phyloP scores from a whole-genome alignment of 1,284 basidiomycete genomes.

The Coniferiporia sulphurascens region DNA sequence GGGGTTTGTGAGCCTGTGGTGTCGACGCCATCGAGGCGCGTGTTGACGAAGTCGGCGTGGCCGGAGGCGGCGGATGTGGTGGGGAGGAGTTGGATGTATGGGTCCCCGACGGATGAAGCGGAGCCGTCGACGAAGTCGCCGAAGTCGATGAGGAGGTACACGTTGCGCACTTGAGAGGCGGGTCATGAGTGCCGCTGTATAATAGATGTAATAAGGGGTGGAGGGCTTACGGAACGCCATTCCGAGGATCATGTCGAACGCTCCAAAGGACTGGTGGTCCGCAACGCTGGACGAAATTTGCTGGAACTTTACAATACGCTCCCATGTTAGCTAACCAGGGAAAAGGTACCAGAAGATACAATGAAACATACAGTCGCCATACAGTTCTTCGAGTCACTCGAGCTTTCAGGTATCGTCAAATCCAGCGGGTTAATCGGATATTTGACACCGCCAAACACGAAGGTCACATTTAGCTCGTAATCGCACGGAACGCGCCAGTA shows the following conservation, averaged over 20 bases:
- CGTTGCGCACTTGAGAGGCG: conserved; percentile 19
- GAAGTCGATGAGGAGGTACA: conserved; percentile 22
- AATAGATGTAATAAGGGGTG: not conserved
- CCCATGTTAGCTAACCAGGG: conserved; percentile 13
- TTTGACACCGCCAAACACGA: conserved; percentile 20
- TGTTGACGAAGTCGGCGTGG: conserved; percentile 23
- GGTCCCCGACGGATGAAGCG: conserved; percentile 18
- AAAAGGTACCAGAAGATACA: not conserved
- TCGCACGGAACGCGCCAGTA: conserved; percentile 24
- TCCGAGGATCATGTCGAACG: conserved; percentile 23
- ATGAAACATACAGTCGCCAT: conserved; percentile 18
- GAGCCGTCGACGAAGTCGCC: conserved; percentile 26
- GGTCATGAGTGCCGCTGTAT: not conserved
- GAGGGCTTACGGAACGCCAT: conserved; percentile 23
- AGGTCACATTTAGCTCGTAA: conserved; percentile 24
- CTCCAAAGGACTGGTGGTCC: conserved; percentile 15
- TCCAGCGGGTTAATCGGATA: conserved; percentile 23
- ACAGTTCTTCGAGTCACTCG: conserved; percentile 12
- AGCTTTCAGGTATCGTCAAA: conserved; percentile 10
- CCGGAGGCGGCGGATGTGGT: conserved; percentile 19
- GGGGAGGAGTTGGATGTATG: conserved; percentile 24
- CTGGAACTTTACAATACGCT: conserved; percentile 19
- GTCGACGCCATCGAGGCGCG: conserved; percentile 19
- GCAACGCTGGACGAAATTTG: conserved; percentile 17
- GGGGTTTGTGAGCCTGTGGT: conserved; percentile 20